Evolutionary conservation across 2,329 filamentous ascomycete genomes (phyloP), one percentile per base, ranked within the genome.

Genomic region (Cordyceps pruinosa): DNA sequence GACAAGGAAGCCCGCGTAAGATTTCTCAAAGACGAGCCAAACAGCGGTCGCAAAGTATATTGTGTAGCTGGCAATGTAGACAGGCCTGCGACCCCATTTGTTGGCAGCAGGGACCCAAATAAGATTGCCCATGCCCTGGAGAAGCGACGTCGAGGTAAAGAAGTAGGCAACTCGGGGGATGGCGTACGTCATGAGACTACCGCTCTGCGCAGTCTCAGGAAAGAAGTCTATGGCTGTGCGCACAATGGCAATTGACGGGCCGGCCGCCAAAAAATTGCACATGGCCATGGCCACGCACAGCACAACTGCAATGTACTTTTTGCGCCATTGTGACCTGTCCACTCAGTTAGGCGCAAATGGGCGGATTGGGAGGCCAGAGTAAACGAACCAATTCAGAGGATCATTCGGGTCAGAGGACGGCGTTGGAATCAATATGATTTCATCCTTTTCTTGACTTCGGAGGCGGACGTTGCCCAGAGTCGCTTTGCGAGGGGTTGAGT

Each of bases 251-350:
- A 82, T 75, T 3, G 75, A 74, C 3, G 80, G 79, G 0, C 76
- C 80, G n/a, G 78, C 80, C 0, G 79, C 78, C 5, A 83, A 67
- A 61, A 82, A 82, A 65, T 82, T 83, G 68, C 74, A 79, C 66
- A 82, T 73, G 59, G 80, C 71, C 70, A 83, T 81, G 53, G 79
- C 78, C 4, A 77, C 59, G 63, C 77, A 81, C 34, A 81, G 73
- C 15, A 80, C 67, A 48, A 69, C 63, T 9, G 78, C 77, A 37
- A 77, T 76, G 64, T 79, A 82, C 59, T 74, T 72, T 51, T 79
- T 77, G 61, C 75, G 78, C 61, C 70, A 68, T 67, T 72, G 69
- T 26, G 72, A 68, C 76, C 73, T 76, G 34, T 9, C 32, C 41
- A 23, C 12, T 15, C 58, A 23, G 56, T 64, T 44, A 62, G 50